phyloP scores from a whole-genome alignment of 805 yeast species.

The Candida vartiovaarae region DNA sequence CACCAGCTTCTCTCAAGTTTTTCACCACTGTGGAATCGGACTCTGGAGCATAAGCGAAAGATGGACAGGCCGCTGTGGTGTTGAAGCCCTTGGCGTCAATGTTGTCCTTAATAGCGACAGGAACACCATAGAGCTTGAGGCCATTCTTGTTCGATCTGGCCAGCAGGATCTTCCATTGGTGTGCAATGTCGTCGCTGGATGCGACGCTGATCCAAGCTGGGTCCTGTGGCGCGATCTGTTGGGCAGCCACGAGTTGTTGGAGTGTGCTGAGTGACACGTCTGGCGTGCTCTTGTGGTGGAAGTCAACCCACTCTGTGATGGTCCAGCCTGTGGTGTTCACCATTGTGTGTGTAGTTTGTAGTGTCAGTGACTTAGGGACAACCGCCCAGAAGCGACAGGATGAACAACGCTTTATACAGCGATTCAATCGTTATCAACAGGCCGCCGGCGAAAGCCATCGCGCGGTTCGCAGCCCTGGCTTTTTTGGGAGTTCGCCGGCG shows the following conservation, averaged over 20 bases:
- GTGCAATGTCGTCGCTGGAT: slow-evolving; percentile 48
- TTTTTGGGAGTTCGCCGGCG: not conserved
- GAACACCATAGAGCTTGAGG: slow-evolving; percentile 85
- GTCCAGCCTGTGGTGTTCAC: slow-evolving; percentile 60
- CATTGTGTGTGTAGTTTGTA: slow-evolving; percentile 5
- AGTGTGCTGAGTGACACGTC: slow-evolving; percentile 51
- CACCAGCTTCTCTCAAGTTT: slow-evolving; percentile 80
- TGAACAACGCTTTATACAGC: not conserved
- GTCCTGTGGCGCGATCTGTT: slow-evolving; percentile 43
- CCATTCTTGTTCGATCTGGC: slow-evolving; percentile 45
- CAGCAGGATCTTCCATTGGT: slow-evolving; percentile 76
- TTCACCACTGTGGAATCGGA: slow-evolving; percentile 71
- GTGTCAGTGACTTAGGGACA: not conserved
- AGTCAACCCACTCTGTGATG: slow-evolving; percentile 65
- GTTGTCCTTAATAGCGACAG: slow-evolving; percentile 91
- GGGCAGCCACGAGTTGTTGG: slow-evolving; percentile 37
- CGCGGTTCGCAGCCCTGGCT: no score
- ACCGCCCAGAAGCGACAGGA: not conserved
- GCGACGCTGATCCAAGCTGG: slow-evolving; percentile 92
- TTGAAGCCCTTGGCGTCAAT: slow-evolving; percentile 77
- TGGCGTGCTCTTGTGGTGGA: slow-evolving; percentile 57
- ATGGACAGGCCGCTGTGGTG: slow-evolving; percentile 96
- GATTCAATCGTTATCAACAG: no score
- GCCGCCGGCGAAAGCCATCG: not conserved
- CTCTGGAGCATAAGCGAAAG: slow-evolving; percentile 61